Percentiles rank a stretch among this genome's conserved stretches.
Evolutionary conservation across 257 asterid species (phyloP).

Genomic region (Scutellaria minor): DNA sequence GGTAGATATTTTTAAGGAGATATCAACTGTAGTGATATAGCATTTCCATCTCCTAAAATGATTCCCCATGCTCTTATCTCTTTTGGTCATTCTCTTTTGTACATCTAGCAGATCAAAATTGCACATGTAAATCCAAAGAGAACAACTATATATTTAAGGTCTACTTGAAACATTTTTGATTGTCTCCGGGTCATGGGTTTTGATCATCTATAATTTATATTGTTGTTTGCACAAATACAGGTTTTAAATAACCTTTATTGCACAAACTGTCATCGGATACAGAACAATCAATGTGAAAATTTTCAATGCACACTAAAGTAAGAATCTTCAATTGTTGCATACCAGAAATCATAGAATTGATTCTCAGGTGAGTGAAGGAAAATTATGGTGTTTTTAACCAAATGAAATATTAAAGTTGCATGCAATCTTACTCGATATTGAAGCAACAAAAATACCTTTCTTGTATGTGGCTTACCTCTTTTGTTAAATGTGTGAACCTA

Average conservation of each 20-base stretch:
- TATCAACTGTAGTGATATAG: background rate
- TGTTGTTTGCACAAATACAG: no score
- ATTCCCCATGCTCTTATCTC: background rate
- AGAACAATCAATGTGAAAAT: background rate
- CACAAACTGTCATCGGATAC: background rate
- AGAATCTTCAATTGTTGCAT: background rate
- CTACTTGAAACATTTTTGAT: no score
- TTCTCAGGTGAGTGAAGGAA: background rate
- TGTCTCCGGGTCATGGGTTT: no score
- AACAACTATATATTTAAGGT: no score
- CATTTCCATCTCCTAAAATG: no score
- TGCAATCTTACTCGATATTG: background rate
- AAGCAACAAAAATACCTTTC: background rate
- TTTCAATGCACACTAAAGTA: no score
- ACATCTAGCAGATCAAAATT: no score
- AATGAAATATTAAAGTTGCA: background rate
- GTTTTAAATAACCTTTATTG: no score
- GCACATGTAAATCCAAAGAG: no score
- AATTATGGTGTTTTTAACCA: background rate
- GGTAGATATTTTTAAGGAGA: background rate
- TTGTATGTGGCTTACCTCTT: background rate
- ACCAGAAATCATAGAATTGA: background rate
- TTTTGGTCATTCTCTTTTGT: background rate
- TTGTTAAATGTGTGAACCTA: background rate
- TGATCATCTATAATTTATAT: no score